phyloP scores from a whole-genome alignment of 768 basidiomycete genomes.

The Collybiopsis luxurians region DNA sequence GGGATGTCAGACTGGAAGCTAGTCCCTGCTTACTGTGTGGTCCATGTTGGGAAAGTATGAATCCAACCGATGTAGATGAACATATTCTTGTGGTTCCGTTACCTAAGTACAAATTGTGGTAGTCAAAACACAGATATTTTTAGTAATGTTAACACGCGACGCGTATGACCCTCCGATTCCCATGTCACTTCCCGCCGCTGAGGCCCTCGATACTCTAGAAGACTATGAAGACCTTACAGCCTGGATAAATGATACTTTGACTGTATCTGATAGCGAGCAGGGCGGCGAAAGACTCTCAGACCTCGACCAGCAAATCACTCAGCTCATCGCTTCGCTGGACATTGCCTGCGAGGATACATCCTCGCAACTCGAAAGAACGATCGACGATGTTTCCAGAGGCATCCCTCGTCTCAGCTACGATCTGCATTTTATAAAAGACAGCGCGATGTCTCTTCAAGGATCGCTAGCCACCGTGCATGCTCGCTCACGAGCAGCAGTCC shows the following conservation, averaged over 20 bases:
- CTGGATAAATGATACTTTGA: constrained; percentile 73
- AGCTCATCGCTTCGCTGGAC: constrained; percentile 77
- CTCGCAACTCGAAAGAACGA: constrained; percentile 77
- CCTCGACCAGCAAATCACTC: constrained; percentile 73
- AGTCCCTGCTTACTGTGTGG: constrained; percentile 73
- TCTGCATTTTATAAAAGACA: constrained; percentile 95
- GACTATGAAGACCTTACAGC: constrained; percentile 57
- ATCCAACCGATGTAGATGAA: constrained; percentile 34
- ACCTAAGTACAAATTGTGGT: constrained; percentile 40
- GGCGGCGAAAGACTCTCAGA: constrained; percentile 41
- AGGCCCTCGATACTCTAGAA: constrained; percentile 53
- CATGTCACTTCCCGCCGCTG: constrained; percentile 27
- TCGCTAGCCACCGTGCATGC: constrained; percentile 62
- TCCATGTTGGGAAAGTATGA: constrained; percentile 71
- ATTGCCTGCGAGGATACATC: constrained; percentile 89
- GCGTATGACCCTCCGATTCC: neutral
- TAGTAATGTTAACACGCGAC: too few relatives aligned
- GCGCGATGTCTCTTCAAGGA: constrained; percentile 72
- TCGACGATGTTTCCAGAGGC: constrained; percentile 89
- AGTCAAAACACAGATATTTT: constrained; percentile 16
- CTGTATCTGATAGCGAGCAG: constrained; percentile 28
- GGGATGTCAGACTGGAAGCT: constrained; percentile 74
- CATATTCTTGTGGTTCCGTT: constrained; percentile 51
- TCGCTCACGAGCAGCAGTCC: constrained; percentile 48
- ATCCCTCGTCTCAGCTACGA: constrained; percentile 93